phyloP scores from a whole-genome alignment of 495 filamentous ascomycete species.

The Pyrenula massariospora region DNA sequence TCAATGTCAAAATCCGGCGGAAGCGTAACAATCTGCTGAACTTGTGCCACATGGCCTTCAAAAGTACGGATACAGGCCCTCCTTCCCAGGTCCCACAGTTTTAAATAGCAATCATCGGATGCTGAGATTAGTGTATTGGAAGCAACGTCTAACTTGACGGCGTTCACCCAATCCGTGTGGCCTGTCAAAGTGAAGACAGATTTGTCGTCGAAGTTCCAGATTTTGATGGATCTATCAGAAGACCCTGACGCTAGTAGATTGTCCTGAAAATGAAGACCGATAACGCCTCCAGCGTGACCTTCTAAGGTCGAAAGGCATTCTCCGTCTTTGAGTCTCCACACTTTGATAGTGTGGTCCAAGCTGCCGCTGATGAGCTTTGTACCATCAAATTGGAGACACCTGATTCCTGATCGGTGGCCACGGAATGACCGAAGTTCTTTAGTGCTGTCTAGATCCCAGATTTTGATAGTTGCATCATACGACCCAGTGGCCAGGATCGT shows the following conservation, averaged over 20 bases:
- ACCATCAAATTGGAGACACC: conserved; percentile 88
- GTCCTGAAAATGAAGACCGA: conserved; percentile 74
- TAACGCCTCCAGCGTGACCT: conserved; percentile 68
- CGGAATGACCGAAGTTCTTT: conserved; percentile 70
- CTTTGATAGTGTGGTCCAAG: conserved; percentile 67
- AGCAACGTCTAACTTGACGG: conserved; percentile 66
- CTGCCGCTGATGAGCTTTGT: conserved; percentile 78
- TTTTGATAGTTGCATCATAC: conserved; percentile 88
- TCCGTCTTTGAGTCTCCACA: conserved; percentile 96
- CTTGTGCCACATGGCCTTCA: conserved; percentile 89
- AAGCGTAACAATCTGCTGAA: conserved; percentile 77
- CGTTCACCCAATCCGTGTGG: conserved; percentile 91
- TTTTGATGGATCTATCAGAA: conserved; percentile 77
- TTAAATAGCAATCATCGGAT: conserved; percentile 83
- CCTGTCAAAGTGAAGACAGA: conserved; percentile 67
- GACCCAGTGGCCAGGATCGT: conserved; percentile 87
- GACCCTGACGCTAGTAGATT: conserved; percentile 79
- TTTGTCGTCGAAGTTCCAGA: conserved; percentile 85
- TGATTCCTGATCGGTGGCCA: conserved; percentile 72
- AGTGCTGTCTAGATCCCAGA: conserved; percentile 87
- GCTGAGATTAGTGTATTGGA: conserved; percentile 84
- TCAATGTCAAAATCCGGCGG: conserved; percentile 85
- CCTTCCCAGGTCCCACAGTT: conserved; percentile 88
- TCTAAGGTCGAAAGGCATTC: conserved; percentile 71
- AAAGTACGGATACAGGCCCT: conserved; percentile 66